Base-by-base conservation (phyloP, 1,139 yeast species). In the Debaryomyces nepalensis region DNA sequence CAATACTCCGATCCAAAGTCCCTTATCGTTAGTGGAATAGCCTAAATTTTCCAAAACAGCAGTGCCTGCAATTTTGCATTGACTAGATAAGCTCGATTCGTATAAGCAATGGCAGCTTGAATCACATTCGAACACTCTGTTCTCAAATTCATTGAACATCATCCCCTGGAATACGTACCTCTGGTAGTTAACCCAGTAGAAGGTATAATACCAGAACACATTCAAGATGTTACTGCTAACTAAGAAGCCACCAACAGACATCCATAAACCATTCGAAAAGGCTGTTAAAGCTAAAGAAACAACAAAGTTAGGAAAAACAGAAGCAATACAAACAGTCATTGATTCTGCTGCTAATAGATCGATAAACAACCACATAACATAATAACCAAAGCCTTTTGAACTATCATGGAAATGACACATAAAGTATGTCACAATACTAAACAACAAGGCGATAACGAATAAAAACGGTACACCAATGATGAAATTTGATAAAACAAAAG, bases 251-350 rank as follows among this genome's bases (percentile, higher is more conserved):
- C 73, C 74, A 9, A 70, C 73, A 9, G 69, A 63, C 70, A 69
- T 72, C 72, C 76, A 72, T 37, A 72, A 59, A 5, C 75, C 73
- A 46, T 70, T 69, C 26, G 66, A 58, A 49, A 69, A 69, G 2
- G 75, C 74, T 2, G 71, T 64, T 14, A 68, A 49, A 1, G 75
- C 73, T 43, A 69, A 57, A 3, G 73, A 58, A 34, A 66, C 63
- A 7, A 69, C 75, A 48, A 68, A 69, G 22, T 60, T 56, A 4
- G 75, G 73, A 43, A 64, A 54, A 7, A 66, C 11, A 4, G 70
- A 55, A 4, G 72, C 53, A 10, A 69, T 52, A 30, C 68, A 57
- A 4, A 68, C 61, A 14, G 72, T 70, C 58, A 69, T 54, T 19
- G 70, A 64, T 44, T 69, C 75, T 5, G 75, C 75, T 1, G 73